phyloP scores from a whole-genome alignment of 208 protist genomes.

The Acanthamoeba culbertsoni region DNA sequence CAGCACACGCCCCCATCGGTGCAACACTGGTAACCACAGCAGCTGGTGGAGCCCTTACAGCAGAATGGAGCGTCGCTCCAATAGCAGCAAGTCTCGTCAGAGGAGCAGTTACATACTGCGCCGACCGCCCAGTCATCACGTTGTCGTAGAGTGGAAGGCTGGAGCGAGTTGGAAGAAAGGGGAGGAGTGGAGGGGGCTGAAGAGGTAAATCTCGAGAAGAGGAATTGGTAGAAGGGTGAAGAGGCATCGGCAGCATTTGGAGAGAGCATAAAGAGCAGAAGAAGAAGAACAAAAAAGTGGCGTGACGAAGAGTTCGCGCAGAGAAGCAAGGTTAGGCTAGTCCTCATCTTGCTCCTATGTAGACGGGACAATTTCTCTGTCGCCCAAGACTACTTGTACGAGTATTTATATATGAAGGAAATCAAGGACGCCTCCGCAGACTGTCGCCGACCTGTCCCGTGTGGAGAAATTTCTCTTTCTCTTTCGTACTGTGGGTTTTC shows the following conservation, averaged over 20 bases:
- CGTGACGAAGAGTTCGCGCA: not conserved
- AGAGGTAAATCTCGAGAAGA: not conserved
- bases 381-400: no score
- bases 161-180: not conserved
- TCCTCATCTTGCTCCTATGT: no score
- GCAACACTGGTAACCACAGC: conserved; percentile 24
- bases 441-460: no score
- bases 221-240: not conserved
- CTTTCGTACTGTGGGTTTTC: no score
- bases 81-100: conserved; percentile 4
- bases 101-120: not conserved
- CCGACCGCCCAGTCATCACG: not conserved
- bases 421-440: no score
- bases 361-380: no score
- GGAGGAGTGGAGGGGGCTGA: not conserved
- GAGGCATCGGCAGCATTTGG: not conserved
- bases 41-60: not conserved
- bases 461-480: no score
- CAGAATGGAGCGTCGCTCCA: not conserved
- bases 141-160: not conserved
- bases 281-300: not conserved
- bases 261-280: not conserved
- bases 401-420: no score
- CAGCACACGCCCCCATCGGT: not conserved
- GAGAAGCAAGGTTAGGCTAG: not conserved